Evolutionary conservation across 257 asterid genomes (phyloP).

Genomic region (Nicotiana noctiflora): DNA sequence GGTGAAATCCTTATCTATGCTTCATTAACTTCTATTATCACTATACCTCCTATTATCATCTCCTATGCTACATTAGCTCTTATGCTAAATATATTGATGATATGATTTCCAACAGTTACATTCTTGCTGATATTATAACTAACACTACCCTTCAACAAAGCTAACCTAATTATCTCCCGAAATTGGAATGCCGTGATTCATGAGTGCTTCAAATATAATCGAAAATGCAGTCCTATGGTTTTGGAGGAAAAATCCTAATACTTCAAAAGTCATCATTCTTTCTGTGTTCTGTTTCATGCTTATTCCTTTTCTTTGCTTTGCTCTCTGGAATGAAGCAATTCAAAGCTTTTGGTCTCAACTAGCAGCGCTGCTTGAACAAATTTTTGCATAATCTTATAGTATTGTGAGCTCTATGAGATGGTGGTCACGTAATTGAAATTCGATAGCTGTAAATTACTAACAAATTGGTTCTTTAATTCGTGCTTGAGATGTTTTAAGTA

Average conservation of each 20-base stretch:
- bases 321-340: not conserved
- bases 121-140: not conserved
- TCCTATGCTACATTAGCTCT: not conserved
- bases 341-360: not conserved
- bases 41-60: not conserved
- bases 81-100: not conserved
- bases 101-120: not conserved
- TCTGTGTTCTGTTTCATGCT: no score
- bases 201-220: not conserved
- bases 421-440: not conserved
- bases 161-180: not conserved
- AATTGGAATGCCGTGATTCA: not conserved
- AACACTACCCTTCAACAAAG: not conserved
- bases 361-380: not conserved
- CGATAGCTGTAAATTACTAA: not conserved
- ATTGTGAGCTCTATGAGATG: not conserved
- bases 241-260: no score
- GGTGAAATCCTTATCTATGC: not conserved
- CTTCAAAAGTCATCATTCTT: no score
- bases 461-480: not conserved
- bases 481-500: not conserved
- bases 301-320: no score
- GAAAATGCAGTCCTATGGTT: no score
- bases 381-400: not conserved
- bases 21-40: not conserved